A percentile compares a stretch with the other conserved stretches of the same genome.
These are phyloP conservation scores for Mycosphaerella arachidis DNA, from an alignment of 2,329 filamentous ascomycete species.

Conservation along the genomic window DNA sequence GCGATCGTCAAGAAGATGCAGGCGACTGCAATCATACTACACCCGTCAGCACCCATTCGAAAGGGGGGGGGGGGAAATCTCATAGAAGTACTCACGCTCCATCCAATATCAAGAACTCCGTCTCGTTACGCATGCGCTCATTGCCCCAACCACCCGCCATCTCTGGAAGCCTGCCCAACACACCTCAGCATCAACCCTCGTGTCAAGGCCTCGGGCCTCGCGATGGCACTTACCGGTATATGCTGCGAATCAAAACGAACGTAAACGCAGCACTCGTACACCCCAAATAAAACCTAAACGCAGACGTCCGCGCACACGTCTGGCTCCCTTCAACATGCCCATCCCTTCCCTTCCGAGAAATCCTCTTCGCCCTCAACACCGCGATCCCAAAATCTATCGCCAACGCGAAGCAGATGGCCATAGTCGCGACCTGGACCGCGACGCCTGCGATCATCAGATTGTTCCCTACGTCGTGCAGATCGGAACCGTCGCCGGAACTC, in stretches of 20 bases:
- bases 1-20: slow-evolving; percentile 39
- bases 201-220: not conserved
- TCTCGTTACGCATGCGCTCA: slow-evolving; percentile 15
- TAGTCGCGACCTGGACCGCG: slow-evolving; percentile 55
- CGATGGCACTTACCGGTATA: slow-evolving; percentile 7
- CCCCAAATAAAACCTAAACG: slow-evolving; percentile 13
- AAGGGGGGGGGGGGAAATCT: not conserved
- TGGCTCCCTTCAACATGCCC: not conserved
- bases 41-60: not conserved
- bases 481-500: slow-evolving; percentile 26
- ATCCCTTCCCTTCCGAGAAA: not conserved
- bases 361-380: not conserved
- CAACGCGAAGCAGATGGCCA: slow-evolving; percentile 49
- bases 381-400: not conserved
- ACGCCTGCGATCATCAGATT: slow-evolving; percentile 64
- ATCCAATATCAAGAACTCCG: slow-evolving; percentile 20
- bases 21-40: slow-evolving; percentile 41
- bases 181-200: not conserved
- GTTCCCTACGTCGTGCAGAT: slow-evolving; percentile 42
- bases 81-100: not conserved
- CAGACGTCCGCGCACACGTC: not conserved
- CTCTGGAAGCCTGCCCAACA: slow-evolving; percentile 15
- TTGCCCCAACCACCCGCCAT: slow-evolving; percentile 19
- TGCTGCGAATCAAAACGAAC: slow-evolving; percentile 17
- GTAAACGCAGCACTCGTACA: slow-evolving; percentile 9